Conservation (phyloP, 441 rosid species). For the Euphorbia schlechtendalii region DNA sequence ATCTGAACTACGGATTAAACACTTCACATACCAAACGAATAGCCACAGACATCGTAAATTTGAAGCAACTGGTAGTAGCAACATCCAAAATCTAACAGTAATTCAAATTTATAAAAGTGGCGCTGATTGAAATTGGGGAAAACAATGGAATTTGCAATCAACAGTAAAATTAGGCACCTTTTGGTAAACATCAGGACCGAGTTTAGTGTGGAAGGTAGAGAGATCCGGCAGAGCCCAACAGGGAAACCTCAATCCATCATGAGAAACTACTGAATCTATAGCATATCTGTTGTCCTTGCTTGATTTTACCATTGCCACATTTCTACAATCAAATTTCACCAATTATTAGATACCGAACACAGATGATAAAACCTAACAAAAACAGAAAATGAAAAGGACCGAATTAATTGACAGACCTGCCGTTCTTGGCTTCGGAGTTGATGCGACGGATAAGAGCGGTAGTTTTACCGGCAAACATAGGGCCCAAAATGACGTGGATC, state of each 20-base stretch:
- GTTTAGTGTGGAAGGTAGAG: slow-evolving; percentile 37
- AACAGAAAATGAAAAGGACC: too few relatives aligned
- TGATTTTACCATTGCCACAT: slow-evolving; percentile 69
- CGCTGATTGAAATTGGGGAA: neutral
- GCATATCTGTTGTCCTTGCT: slow-evolving; percentile 76
- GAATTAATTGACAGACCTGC: slow-evolving; percentile 36
- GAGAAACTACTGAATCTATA: slow-evolving; percentile 67
- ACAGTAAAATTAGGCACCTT: slow-evolving; percentile 39
- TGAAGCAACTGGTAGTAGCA: neutral
- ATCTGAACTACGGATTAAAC: too few relatives aligned
- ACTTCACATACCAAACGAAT: too few relatives aligned
- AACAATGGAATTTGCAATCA: neutral
- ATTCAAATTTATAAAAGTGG: too few relatives aligned
- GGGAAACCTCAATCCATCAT: slow-evolving; percentile 72
- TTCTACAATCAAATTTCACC: slow-evolving; percentile 29
- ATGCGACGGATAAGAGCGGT: slow-evolving; percentile 85
- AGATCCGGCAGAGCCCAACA: slow-evolving; percentile 81
- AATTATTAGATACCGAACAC: neutral
- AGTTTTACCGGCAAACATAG: slow-evolving; percentile 93
- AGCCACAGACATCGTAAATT: too few relatives aligned
- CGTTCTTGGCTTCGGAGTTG: slow-evolving; percentile 46
- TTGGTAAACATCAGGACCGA: slow-evolving; percentile 58
- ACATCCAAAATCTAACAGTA: neutral
- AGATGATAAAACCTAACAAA: neutral
- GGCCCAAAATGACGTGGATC: slow-evolving; percentile 74